These are phyloP conservation scores for Conoideocrella luteorostrata DNA, from an alignment of 2,329 filamentous ascomycete species.

Conservation along the genomic window DNA sequence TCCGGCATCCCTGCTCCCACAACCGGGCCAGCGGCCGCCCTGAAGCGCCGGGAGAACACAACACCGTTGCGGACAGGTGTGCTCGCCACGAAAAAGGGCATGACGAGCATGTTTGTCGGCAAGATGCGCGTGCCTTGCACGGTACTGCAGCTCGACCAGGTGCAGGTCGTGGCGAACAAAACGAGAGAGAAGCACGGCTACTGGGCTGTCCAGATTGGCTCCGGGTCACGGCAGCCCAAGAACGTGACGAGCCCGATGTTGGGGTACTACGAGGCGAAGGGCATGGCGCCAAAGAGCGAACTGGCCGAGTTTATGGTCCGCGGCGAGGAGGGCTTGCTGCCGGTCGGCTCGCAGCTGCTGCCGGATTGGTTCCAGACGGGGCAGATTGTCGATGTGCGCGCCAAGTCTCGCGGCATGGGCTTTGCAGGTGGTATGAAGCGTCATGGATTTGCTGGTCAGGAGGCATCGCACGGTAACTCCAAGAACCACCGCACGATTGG, in stretches of 20 bases:
- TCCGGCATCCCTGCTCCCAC: slow-evolving; percentile 51
- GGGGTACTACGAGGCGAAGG: slow-evolving; percentile 80
- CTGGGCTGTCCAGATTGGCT: slow-evolving; percentile 85
- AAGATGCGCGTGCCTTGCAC: slow-evolving; percentile 79
- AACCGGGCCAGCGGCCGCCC: slow-evolving; percentile 53
- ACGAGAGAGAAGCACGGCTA: slow-evolving; percentile 77
- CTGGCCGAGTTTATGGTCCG: slow-evolving; percentile 84
- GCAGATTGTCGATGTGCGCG: slow-evolving; percentile 82
- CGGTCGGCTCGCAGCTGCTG: slow-evolving; percentile 66
- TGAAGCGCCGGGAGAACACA: slow-evolving; percentile 51
- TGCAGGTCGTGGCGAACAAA: slow-evolving; percentile 85
- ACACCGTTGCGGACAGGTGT: slow-evolving; percentile 69
- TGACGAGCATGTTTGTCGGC: slow-evolving; percentile 84
- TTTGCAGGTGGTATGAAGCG: slow-evolving; percentile 98
- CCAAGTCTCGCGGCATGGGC: slow-evolving; percentile 77
- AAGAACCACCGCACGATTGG: slow-evolving; percentile 89
- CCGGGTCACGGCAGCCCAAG: slow-evolving; percentile 63
- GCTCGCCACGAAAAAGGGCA: slow-evolving; percentile 86
- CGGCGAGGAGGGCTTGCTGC: slow-evolving; percentile 63
- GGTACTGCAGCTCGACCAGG: slow-evolving; percentile 85
- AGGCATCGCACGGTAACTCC: slow-evolving; percentile 90
- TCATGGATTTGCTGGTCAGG: slow-evolving; percentile 83
- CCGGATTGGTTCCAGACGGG: slow-evolving; percentile 91
- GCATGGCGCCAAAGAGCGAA: slow-evolving; percentile 75
- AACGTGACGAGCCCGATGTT: slow-evolving; percentile 79